Percentiles rank a stretch among this genome's conserved stretches.
phyloP scores from a whole-genome alignment of 495 filamentous ascomycete genomes.

The Melanomma pulvis-pyrius region DNA sequence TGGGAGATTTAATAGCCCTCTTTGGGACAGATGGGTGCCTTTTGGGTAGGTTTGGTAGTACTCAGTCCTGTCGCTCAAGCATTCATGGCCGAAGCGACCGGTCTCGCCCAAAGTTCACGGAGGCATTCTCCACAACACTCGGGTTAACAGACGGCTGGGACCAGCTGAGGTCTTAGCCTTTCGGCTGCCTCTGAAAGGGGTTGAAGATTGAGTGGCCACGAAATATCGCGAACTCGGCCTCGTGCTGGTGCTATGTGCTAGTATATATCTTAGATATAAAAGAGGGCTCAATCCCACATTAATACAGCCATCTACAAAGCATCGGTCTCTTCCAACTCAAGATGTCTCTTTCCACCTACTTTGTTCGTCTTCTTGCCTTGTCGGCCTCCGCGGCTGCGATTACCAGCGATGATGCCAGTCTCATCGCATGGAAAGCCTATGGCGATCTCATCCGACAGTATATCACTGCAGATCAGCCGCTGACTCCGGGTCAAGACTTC shows the following conservation, averaged over 20 bases:
- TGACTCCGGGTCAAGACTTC: constrained; percentile 3
- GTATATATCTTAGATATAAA: neutral
- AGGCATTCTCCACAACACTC: neutral
- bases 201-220: neutral
- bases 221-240: neutral
- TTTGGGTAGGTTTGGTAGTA: neutral
- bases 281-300: neutral
- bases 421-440: constrained; percentile 23
- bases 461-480: constrained; percentile 3
- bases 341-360: constrained; percentile 10
- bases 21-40: neutral
- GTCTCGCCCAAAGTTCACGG: neutral
- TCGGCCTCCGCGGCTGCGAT: constrained; percentile 6
- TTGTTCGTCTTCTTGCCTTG: constrained; percentile 12
- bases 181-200: too few species aligned
- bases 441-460: constrained; percentile 6
- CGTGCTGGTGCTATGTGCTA: neutral
- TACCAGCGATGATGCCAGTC: constrained; percentile 13
- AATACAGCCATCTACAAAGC: neutral
- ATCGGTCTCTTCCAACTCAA: neutral
- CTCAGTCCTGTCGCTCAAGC: neutral
- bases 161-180: constrained; percentile 8
- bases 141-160: constrained; percentile 6
- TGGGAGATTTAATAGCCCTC: neutral
- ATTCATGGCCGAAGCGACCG: neutral